phyloP scores from a whole-genome alignment of 202 grass and related monocot species.

The Sporobolus alterniflorus region DNA sequence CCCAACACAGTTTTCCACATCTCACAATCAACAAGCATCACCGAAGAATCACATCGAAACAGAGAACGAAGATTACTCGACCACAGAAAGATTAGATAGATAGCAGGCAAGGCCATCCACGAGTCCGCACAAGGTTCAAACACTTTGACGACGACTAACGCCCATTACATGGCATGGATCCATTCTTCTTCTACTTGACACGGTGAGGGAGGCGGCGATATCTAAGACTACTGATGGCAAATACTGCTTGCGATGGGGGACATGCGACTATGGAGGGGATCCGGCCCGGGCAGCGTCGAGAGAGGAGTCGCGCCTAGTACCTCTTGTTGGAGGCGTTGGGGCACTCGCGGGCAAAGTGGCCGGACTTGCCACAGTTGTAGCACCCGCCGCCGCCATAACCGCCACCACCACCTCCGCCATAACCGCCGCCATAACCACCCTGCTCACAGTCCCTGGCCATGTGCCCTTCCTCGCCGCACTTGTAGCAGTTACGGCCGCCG shows the following conservation, averaged over 20 bases:
- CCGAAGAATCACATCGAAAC: too few species aligned
- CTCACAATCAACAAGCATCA: too few species aligned
- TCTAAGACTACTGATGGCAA: background rate
- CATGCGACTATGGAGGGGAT: background rate
- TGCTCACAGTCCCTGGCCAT: constrained; percentile 27
- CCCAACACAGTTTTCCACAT: too few species aligned
- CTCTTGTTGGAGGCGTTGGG: constrained; percentile 14
- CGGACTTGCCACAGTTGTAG: constrained; percentile 37
- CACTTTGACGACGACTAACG: background rate
- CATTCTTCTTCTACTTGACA: too few species aligned
- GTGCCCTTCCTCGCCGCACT: constrained; percentile 40
- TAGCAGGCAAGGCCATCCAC: background rate
- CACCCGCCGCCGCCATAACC: background rate
- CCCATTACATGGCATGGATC: background rate
- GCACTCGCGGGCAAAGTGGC: constrained; percentile 44
- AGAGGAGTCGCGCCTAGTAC: background rate
- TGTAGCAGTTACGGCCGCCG: constrained; percentile 15
- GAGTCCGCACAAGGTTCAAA: background rate
- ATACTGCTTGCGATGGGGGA: background rate
- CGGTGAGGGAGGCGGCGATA: background rate
- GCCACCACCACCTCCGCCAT: background rate
- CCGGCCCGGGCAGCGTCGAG: background rate
- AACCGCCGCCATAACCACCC: background rate
- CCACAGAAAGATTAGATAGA: background rate
- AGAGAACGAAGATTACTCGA: too few species aligned